Evolutionary conservation across 257 asterid species (phyloP), one percentile per base, ranked within the genome.

Genomic region (Jacaranda mimosifolia): DNA sequence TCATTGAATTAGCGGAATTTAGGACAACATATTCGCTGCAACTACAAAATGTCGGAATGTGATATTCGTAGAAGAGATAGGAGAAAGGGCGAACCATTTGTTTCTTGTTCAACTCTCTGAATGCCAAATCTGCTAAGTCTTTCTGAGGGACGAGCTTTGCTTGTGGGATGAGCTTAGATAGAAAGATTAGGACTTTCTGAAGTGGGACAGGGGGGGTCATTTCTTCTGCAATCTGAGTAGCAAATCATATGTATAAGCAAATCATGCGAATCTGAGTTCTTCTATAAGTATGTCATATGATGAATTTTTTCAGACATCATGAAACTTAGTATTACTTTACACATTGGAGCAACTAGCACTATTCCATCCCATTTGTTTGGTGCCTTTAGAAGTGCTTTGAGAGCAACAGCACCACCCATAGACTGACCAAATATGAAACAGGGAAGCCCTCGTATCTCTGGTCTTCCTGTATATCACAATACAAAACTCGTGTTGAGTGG

Each of bases 401-500:
- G 81, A 70, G 99, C 98, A 75, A 93, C 74, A 15, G 99, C 99
- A 73, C 99, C 99, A 11, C 99, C 99, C 99, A 95, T 95, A 7
- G 99, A 95, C 80, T 95, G 99, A 55, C 99, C 99, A 79, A 95
- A 95, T 81, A 95, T 69, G 85, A 90, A 95, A 39, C 85, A 82
- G 39, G 97, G 99, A 48, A 93, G 79, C 59, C 92, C 97, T 21
- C 87, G 71, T 70, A 93, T 85, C 89, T 95, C 99, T 0, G 97
- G 97, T 83, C 97, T 86, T 72, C 94, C 99, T 95, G 89, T 53
- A 63, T 42, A 84, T 67, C 74, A 66, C 60, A 64, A 63, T 43
- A 68, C 52, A 58, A 63, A 7, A 43, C n/a, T 57, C n/a, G 43
- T n/a, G 32, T n/a, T 46, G 13, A 42, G 9, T 6, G 40, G 64